phyloP scores from a whole-genome alignment of 163 green algal species.

The Scenedesmus sp. region DNA sequence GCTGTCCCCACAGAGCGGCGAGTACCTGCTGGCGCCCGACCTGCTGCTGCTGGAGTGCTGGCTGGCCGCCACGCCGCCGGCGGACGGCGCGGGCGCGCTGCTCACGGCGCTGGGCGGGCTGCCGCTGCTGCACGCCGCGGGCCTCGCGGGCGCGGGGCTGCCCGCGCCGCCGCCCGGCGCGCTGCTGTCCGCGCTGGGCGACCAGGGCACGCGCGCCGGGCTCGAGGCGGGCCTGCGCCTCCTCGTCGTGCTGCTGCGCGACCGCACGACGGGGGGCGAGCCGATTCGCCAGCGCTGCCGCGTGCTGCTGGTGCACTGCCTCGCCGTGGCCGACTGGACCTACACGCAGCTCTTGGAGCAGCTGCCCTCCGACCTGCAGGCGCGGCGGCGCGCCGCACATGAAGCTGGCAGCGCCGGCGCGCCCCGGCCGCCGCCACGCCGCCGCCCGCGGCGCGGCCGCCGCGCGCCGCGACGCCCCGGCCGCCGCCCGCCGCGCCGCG shows the following conservation, averaged over 20 bases:
- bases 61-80: constrained; percentile 17
- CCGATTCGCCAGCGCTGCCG: not conserved
- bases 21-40: constrained; percentile 43
- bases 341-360: constrained; percentile 41
- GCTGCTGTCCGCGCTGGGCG: constrained; percentile 1
- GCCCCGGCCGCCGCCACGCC: not conserved
- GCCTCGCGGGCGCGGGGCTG: not conserved
- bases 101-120: constrained; percentile 22
- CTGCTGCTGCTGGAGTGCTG: constrained; percentile 44
- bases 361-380: constrained; percentile 43
- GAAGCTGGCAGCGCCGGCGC: not conserved
- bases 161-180: not conserved
- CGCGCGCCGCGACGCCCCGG: too few species aligned
- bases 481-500: not conserved
- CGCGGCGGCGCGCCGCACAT: not conserved
- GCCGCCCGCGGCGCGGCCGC: not conserved
- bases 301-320: constrained; percentile 44
- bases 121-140: constrained; percentile 22
- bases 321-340: constrained; percentile 31
- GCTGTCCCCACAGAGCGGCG: not conserved
- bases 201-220: not conserved
- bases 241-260: constrained; percentile 39
- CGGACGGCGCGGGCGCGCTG: not conserved
- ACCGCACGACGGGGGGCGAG: constrained; percentile 30
- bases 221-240: constrained; percentile 32